phyloP scores from a whole-genome alignment of 345 rosid genomes.

The Bretschneidera sinensis region DNA sequence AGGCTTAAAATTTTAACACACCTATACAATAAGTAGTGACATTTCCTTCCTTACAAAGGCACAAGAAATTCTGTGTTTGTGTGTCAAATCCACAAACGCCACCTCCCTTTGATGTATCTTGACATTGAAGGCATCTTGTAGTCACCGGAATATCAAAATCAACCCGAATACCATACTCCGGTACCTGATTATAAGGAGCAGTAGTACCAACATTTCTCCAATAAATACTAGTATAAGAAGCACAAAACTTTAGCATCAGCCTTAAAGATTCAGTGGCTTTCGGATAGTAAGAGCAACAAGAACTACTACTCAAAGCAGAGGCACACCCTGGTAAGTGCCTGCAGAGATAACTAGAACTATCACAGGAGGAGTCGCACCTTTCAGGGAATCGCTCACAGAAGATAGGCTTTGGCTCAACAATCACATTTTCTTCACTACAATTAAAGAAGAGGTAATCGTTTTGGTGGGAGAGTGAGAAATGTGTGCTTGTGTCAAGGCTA shows the following conservation, averaged over 20 bases:
- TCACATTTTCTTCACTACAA: constrained; percentile 57
- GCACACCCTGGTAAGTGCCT: constrained; percentile 78
- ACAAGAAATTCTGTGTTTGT: constrained; percentile 50
- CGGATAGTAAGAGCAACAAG: constrained; percentile 84
- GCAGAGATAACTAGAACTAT: constrained; percentile 81
- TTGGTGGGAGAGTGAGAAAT: constrained; percentile 66
- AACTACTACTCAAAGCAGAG: constrained; percentile 37
- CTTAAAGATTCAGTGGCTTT: constrained; percentile 79
- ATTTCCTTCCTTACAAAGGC: constrained; percentile 60
- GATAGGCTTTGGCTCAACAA: constrained; percentile 72
- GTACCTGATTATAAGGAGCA: constrained; percentile 55
- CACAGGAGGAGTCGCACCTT: constrained; percentile 85
- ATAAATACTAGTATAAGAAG: constrained; percentile 73
- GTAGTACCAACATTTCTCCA: constrained; percentile 59
- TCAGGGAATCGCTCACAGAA: constrained; percentile 88
- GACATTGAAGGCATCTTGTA: constrained; percentile 69
- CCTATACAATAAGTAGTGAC: constrained; percentile 70
- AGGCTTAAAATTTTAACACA: constrained; percentile 14
- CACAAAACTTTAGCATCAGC: constrained; percentile 80
- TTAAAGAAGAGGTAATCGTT: constrained; percentile 95
- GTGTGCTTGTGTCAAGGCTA: constrained; percentile 83
- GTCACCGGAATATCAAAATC: constrained; percentile 84
- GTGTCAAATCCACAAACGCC: constrained; percentile 76
- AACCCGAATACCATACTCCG: constrained; percentile 78
- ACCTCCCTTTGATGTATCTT: constrained; percentile 67